Evolutionary conservation across 2,329 filamentous ascomycete species (phyloP).

Genomic region (Trichoderma sp.): DNA sequence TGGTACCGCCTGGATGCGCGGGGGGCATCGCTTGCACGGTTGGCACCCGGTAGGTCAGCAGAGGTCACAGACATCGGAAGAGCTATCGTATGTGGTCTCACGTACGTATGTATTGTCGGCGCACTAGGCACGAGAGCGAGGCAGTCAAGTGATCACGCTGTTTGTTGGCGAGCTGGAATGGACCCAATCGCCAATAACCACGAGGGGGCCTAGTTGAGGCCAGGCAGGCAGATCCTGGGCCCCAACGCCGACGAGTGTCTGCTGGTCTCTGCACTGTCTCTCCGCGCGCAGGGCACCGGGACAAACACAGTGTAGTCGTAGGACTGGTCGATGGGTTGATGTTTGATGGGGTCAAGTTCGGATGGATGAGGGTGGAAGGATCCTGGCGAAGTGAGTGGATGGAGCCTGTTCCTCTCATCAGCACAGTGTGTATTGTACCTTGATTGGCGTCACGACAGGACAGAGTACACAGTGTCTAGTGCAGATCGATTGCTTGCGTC

Average conservation of each 20-base stretch:
- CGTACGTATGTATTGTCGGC: neutral
- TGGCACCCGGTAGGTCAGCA: conserved; percentile 25
- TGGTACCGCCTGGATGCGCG: neutral
- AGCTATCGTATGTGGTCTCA: neutral
- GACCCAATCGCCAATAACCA: neutral
- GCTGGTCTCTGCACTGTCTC: neutral
- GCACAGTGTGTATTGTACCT: no score
- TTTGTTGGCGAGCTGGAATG: conserved; percentile 23
- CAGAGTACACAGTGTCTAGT: neutral
- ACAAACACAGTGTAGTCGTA: no score
- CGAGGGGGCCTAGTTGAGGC: conserved; percentile 4
- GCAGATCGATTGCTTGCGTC: neutral
- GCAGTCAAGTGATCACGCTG: conserved; percentile 29
- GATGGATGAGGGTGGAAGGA: neutral
- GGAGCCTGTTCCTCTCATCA: neutral
- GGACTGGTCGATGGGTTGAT: neutral
- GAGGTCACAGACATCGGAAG: conserved; percentile 6
- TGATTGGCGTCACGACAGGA: no score
- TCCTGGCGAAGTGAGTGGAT: neutral
- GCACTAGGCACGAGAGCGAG: conserved; percentile 22
- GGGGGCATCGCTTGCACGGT: conserved; percentile 14
- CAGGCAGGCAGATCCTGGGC: neutral
- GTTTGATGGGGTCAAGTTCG: neutral
- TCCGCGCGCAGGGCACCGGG: neutral
- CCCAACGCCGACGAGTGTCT: neutral